Percentiles rank a stretch among this genome's conserved stretches.
phyloP scores from a whole-genome alignment of 306 rosid genomes.

The Prunus dulcis region DNA sequence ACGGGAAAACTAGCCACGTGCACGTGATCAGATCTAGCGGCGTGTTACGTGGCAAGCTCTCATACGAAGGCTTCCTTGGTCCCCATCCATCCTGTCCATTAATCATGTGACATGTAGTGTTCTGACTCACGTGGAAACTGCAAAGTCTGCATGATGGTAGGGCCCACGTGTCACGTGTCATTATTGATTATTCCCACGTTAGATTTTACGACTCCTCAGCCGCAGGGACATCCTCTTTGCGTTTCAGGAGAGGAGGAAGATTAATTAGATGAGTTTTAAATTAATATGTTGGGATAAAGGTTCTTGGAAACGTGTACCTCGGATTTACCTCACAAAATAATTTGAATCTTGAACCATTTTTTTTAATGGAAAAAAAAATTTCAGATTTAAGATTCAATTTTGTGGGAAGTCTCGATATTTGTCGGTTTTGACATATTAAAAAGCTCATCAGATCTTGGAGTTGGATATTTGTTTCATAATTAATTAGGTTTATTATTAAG shows the following conservation, averaged over 20 bases:
- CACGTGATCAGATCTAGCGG: constrained; percentile 41
- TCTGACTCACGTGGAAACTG: constrained; percentile 52
- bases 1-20: constrained; percentile 14
- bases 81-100: constrained; percentile 12
- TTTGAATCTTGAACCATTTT: neutral
- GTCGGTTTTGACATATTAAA: constrained; percentile 22
- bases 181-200: constrained; percentile 2
- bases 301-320: constrained; percentile 26
- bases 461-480: neutral
- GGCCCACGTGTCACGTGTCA: constrained; percentile 41
- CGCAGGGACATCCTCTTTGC: constrained; percentile 9
- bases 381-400: neutral
- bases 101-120: constrained; percentile 34
- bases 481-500: neutral
- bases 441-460: neutral
- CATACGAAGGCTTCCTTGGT: constrained; percentile 22
- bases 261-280: neutral
- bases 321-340: neutral
- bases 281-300: constrained; percentile 25
- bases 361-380: neutral
- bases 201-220: constrained; percentile 17
- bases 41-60: constrained; percentile 24
- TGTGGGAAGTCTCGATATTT: constrained; percentile 11
- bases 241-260: neutral
- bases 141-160: constrained; percentile 22